Conservation (phyloP, 306 rosid genomes). For the Echinosophora koreensis region DNA sequence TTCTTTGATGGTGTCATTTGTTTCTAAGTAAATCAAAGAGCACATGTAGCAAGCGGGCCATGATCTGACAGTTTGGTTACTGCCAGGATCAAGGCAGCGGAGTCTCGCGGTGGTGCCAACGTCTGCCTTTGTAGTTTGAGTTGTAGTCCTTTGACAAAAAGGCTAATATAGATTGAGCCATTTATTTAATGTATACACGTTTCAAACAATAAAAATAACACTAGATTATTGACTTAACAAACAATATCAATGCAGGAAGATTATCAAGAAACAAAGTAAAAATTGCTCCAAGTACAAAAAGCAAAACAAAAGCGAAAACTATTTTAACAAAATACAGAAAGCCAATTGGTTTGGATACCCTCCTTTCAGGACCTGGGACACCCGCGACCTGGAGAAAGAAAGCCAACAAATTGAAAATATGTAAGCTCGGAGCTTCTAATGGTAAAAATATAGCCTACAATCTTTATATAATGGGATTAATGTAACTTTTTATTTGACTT, state of each 20-base stretch:
- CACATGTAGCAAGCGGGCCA: not conserved
- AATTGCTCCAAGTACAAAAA: conserved; percentile 70
- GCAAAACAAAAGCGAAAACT: conserved; percentile 62
- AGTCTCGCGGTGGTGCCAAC: not conserved
- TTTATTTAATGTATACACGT: conserved; percentile 16
- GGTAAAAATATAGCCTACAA: conserved; percentile 4
- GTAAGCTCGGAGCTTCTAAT: conserved; percentile 7
- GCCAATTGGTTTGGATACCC: conserved; percentile 52
- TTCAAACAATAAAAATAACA: conserved; percentile 25
- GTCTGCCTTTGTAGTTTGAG: not conserved
- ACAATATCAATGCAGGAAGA: conserved; percentile 65
- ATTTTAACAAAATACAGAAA: conserved; percentile 62
- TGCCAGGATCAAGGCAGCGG: too few species aligned
- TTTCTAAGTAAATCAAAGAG: not conserved
- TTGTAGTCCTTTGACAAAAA: not conserved
- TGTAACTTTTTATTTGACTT: not conserved
- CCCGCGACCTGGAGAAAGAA: conserved; percentile 55
- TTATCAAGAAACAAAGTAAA: conserved; percentile 75
- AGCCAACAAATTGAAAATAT: conserved; percentile 32
- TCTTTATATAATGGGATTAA: not conserved
- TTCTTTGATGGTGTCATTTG: not conserved
- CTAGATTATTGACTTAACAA: conserved; percentile 46
- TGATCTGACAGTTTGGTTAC: not conserved
- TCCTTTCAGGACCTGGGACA: conserved; percentile 39
- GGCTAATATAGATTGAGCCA: not conserved